These are phyloP conservation scores for Neurospora discreta DNA, from an alignment of 495 filamentous ascomycete species.

Conservation along the genomic window DNA sequence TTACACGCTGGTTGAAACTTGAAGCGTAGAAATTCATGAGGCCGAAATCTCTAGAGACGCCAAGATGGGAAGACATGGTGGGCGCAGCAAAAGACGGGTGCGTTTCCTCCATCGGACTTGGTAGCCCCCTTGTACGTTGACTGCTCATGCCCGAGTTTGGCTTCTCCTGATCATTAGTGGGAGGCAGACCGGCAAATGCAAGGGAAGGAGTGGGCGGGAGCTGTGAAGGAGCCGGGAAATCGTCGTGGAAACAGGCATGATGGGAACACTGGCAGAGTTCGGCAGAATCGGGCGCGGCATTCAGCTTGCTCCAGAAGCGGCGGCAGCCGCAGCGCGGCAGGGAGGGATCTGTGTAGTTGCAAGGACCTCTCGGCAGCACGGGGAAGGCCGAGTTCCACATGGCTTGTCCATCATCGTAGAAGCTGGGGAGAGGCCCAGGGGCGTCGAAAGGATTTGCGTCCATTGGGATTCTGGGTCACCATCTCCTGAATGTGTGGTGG, in stretches of 20 bases:
- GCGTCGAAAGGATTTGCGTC: conserved; percentile 34
- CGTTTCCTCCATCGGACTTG: conserved; percentile 34
- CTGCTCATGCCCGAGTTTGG: conserved; percentile 25
- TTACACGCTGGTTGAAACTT: conserved; percentile 5
- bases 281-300: conserved; percentile 16
- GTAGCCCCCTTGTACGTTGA: conserved; percentile 19
- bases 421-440: conserved; percentile 28
- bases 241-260: conserved; percentile 62
- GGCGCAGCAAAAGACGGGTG: conserved; percentile 15
- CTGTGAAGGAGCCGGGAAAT: conserved; percentile 19
- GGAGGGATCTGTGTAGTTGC: conserved; percentile 49
- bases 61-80: conserved; percentile 19
- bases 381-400: conserved; percentile 13
- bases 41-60: conserved; percentile 24
- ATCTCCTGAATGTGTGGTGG: conserved; percentile 16
- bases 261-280: conserved; percentile 58
- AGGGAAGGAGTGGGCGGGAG: conserved; percentile 9
- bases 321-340: conserved; percentile 50
- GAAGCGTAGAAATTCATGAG: conserved; percentile 19
- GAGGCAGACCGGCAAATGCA: conserved; percentile 6
- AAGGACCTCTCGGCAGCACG: conserved; percentile 42
- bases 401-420: conserved; percentile 28
- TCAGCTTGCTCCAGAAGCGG: conserved; percentile 49
- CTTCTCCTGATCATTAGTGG: conserved; percentile 30
- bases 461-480: conserved; percentile 30